Evolutionary conservation across 2,329 filamentous ascomycete species (phyloP).

Genomic region (Curvularia spicifera): DNA sequence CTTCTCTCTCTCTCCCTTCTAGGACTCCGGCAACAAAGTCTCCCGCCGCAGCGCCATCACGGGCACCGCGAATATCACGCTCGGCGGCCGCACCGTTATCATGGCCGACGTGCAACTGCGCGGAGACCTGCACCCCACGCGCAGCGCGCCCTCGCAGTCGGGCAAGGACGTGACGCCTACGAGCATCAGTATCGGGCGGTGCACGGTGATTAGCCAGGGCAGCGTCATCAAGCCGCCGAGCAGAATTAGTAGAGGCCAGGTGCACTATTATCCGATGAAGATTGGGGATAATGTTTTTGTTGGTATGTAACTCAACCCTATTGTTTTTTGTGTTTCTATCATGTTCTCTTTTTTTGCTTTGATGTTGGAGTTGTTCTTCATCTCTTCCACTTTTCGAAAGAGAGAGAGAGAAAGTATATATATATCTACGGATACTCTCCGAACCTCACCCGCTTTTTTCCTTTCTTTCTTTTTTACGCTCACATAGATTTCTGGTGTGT

Average conservation of each 20-base stretch:
- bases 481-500: too few relatives aligned
- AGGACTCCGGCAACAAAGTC: slow-evolving; percentile 99
- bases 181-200: slow-evolving; percentile 86
- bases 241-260: slow-evolving; percentile 75
- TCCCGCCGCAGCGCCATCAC: slow-evolving; percentile 89
- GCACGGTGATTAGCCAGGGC: slow-evolving; percentile 83
- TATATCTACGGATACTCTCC: neutral
- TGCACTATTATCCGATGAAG: slow-evolving; percentile 86
- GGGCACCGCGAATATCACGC: slow-evolving; percentile 96
- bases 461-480: too few relatives aligned
- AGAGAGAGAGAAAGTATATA: too few relatives aligned
- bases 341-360: neutral
- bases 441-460: too few relatives aligned
- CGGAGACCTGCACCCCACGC: slow-evolving; percentile 71
- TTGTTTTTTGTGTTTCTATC: neutral
- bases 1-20: too few relatives aligned
- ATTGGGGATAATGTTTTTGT: slow-evolving; percentile 96
- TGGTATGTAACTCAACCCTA: slow-evolving; percentile 60
- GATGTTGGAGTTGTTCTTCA: neutral
- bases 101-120: slow-evolving; percentile 94
- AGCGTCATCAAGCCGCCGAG: slow-evolving; percentile 83
- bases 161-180: slow-evolving; percentile 45
- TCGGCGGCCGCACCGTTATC: slow-evolving; percentile 92
- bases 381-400: too few relatives aligned
- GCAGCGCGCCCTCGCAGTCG: slow-evolving; percentile 44